Percentiles rank a stretch among this genome's conserved stretches.
Conservation (phyloP, 192 early-diverging fungal genomes). For the Backusella luteola region DNA sequence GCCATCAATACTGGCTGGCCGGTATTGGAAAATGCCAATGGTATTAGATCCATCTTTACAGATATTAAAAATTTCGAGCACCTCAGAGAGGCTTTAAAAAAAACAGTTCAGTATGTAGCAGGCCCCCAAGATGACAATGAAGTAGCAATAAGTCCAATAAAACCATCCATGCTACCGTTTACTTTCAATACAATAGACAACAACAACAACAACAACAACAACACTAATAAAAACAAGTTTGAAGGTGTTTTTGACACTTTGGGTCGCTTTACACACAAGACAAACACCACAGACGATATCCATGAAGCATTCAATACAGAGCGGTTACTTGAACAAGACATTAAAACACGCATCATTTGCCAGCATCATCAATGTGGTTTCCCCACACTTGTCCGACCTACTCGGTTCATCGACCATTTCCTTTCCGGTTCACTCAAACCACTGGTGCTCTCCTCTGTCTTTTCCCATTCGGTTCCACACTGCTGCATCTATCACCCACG, state of each 20-base stretch:
- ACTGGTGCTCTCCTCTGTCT: background rate
- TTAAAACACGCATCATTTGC: background rate
- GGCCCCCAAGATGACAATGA: background rate
- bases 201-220: background rate
- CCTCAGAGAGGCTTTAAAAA: background rate
- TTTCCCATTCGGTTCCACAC: conserved; percentile 1
- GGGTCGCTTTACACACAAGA: background rate
- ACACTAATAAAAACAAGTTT: background rate
- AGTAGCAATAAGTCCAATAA: background rate
- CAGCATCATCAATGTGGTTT: conserved; percentile 14
- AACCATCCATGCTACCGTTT: background rate
- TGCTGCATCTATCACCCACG: conserved; percentile 1
- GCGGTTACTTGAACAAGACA: background rate
- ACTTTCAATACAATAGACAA: background rate
- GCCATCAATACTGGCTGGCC: conserved; percentile 3
- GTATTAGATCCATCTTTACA: background rate
- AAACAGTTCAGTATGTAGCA: background rate
- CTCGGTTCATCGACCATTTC: background rate
- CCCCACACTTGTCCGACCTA: conserved; percentile 6
- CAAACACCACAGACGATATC: background rate
- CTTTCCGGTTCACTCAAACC: background rate
- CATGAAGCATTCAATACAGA: background rate
- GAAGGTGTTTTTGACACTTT: background rate
- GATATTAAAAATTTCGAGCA: conserved; percentile 7
- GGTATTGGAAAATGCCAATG: background rate